Evolutionary conservation across 1,284 basidiomycete species (phyloP), one percentile per base, ranked within the genome.

Genomic region (Sporisorium exsertum): DNA sequence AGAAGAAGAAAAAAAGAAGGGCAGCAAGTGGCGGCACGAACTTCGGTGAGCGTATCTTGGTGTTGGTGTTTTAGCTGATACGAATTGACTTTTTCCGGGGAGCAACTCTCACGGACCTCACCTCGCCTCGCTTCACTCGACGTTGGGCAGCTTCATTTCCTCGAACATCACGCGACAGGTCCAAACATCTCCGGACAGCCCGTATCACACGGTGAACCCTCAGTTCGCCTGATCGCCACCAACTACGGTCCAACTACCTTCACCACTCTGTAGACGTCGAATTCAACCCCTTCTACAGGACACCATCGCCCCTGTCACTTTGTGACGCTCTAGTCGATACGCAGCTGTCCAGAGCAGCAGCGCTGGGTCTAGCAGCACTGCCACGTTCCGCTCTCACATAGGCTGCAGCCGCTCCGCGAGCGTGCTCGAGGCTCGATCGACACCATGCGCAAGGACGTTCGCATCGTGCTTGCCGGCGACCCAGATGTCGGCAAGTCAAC

Each of bases 401-500:
- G 57, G n/a, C 20, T 59, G 22, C 37, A 65, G 56, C 51, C 69
- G 58, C 63, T 55, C 46, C 33, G 24, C 15, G 55, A 58, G 63
- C 69, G 59, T 46, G 69, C 69, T 58, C 42, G 51, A 46, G 50
- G 54, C 56, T 52, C 16, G 1, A 29, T 6, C n/a, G 20, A 52
- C 46, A 47, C 43, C 26, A 94, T 94, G 92, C 89, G 92, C 84
- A 90, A 92, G 86, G 93, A 95, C 89, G 92, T 95, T 58, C 90
- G 95, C 79, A 95, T 97, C 84, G 90, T 96, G 75, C 90, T 97
- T 82, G 94, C 96, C 69, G 95, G 95, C 75, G 95, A 97, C 87
- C 93, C 93, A 92, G 83, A 85, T 90, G 87, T 80, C 58, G 62
- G 78, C 55, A 84, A 84, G 65, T 82, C 82, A 12, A 80, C 84